Conservation (phyloP, 257 asterid species). For the Coffea eugenioides region DNA sequence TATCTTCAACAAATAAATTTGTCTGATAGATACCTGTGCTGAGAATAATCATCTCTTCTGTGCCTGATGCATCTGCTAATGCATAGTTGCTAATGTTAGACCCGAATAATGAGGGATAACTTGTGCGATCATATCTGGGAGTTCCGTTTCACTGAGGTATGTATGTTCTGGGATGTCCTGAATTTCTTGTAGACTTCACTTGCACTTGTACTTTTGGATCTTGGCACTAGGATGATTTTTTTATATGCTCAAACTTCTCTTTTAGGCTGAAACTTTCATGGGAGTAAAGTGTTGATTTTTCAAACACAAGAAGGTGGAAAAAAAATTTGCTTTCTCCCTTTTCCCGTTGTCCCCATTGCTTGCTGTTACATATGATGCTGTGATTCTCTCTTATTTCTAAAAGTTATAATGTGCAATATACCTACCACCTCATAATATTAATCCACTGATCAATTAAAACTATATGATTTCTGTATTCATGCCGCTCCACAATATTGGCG, state of each 20-base stretch:
- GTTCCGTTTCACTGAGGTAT: constrained; percentile 72
- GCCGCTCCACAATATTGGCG: constrained; percentile 75
- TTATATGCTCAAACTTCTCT: background rate
- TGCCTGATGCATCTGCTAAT: constrained; percentile 22
- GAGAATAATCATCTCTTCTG: background rate
- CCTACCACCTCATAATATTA: too few species aligned
- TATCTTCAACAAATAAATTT: background rate
- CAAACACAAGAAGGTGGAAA: background rate
- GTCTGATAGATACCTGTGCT: background rate
- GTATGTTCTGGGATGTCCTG: background rate
- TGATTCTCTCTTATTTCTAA: background rate
- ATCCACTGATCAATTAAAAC: background rate
- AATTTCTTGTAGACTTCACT: background rate
- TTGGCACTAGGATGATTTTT: background rate
- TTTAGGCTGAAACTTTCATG: background rate
- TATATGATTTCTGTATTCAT: constrained; percentile 27
- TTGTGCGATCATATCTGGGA: constrained; percentile 77
- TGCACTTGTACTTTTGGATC: background rate
- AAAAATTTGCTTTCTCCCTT: background rate
- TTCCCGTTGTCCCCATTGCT: background rate
- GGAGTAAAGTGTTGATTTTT: too few species aligned
- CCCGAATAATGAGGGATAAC: constrained; percentile 60
- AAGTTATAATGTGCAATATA: background rate
- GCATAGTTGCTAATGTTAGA: constrained; percentile 43
- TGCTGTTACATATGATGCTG: background rate